These are phyloP conservation scores for Alternaria ethzedia DNA, from an alignment of 2,329 filamentous ascomycete species.

Conservation along the genomic window DNA sequence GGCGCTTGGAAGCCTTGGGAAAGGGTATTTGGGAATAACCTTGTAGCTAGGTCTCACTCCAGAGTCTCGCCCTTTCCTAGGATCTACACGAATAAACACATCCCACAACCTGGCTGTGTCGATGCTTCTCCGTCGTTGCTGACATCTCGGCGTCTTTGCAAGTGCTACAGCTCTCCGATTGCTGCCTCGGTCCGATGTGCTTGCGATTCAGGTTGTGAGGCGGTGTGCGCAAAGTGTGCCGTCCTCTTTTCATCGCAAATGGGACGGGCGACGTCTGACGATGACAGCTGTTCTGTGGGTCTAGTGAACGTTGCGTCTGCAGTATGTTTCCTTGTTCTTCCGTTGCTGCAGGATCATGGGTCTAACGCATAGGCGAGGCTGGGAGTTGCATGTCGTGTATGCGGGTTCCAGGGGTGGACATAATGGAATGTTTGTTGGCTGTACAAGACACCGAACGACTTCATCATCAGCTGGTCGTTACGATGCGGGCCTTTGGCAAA, in stretches of 20 bases:
- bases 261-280: neutral
- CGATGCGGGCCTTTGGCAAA: neutral
- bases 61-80: neutral
- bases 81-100: neutral
- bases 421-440: constrained; percentile 1
- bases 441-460: neutral
- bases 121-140: neutral
- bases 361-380: constrained; percentile 10
- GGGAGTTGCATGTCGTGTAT: constrained; percentile 8
- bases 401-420: constrained; percentile 15
- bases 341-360: neutral
- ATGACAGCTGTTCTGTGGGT: neutral
- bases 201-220: constrained; percentile 1
- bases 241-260: neutral
- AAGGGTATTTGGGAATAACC: neutral
- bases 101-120: neutral
- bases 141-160: neutral
- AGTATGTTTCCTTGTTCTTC: neutral
- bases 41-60: neutral
- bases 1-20: neutral
- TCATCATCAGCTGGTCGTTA: neutral
- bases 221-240: neutral
- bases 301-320: neutral
- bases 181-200: neutral
- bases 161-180: neutral